These are phyloP conservation scores for Berkeleyomyces rouxiae DNA, from an alignment of 2,329 filamentous ascomycete genomes.

Conservation along the genomic window DNA sequence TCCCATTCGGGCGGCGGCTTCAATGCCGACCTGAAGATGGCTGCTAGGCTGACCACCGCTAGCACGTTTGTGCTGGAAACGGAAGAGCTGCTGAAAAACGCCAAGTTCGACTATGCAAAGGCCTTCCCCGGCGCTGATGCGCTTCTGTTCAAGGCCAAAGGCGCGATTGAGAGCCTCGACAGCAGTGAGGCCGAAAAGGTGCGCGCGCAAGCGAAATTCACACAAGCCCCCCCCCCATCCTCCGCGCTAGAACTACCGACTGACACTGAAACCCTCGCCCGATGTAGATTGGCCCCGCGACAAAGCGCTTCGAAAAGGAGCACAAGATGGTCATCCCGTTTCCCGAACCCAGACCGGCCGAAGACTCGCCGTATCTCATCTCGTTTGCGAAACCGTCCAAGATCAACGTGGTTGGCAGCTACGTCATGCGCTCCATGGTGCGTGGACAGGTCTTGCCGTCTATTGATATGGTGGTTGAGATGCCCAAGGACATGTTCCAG, in stretches of 20 bases:
- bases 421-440: conserved; percentile 57
- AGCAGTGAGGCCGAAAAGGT: conserved; percentile 35
- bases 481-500: conserved; percentile 67
- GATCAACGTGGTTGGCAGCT: conserved; percentile 81
- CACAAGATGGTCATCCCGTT: conserved; percentile 64
- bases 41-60: conserved; percentile 28
- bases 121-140: conserved; percentile 32
- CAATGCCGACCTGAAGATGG: conserved; percentile 25
- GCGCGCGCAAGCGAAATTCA: conserved; percentile 18
- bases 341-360: conserved; percentile 59
- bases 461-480: conserved; percentile 74
- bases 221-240: neutral
- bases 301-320: conserved; percentile 47
- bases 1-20: conserved; percentile 24
- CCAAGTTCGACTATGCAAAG: conserved; percentile 34
- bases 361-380: conserved; percentile 67
- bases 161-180: conserved; percentile 33
- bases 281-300: conserved; percentile 50
- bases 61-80: conserved; percentile 43
- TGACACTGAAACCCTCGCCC: neutral
- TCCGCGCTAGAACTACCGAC: neutral
- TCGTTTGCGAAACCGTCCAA: conserved; percentile 58
- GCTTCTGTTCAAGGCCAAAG: conserved; percentile 35
- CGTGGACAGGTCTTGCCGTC: conserved; percentile 40
- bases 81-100: conserved; percentile 40